Percentiles rank a stretch among this genome's conserved stretches.
These are phyloP conservation scores for Alternaria dauci DNA, from an alignment of 2,329 filamentous ascomycete genomes.

Conservation along the genomic window DNA sequence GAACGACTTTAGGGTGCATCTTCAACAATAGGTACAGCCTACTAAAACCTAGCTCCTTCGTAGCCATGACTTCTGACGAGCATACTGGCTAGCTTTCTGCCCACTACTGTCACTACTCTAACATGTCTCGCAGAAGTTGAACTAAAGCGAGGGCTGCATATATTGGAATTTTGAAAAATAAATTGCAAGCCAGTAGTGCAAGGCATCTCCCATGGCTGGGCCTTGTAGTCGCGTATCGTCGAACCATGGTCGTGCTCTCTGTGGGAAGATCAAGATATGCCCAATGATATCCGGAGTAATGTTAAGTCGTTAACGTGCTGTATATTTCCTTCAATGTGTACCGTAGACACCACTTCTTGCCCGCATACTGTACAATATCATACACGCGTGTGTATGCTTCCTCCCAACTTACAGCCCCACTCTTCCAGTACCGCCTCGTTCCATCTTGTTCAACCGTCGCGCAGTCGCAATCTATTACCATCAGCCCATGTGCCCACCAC, in stretches of 20 bases:
- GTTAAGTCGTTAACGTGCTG: constrained; percentile 3
- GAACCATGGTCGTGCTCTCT: not conserved
- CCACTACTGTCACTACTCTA: not conserved
- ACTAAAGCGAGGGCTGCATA: not conserved
- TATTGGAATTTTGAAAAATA: not conserved
- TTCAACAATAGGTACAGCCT: too few species aligned
- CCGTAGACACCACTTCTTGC: constrained; percentile 22
- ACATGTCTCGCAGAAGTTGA: not conserved
- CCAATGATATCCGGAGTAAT: not conserved
- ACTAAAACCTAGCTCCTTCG: too few species aligned
- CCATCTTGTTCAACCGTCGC: constrained; percentile 65
- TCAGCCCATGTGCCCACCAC: constrained; percentile 20
- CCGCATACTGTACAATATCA: constrained; percentile 35
- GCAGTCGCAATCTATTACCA: constrained; percentile 64
- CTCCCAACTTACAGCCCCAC: constrained; percentile 36
- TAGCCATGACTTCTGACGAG: too few species aligned
- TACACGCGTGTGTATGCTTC: constrained; percentile 28
- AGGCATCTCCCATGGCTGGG: not conserved
- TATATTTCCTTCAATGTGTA: constrained; percentile 6
- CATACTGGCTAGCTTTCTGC: too few species aligned
- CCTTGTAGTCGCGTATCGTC: not conserved
- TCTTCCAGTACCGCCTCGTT: constrained; percentile 56
- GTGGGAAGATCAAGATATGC: not conserved
- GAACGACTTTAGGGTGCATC: too few species aligned
- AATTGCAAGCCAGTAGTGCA: not conserved